These are phyloP conservation scores for Solanum sejunctum DNA, from an alignment of 257 asterid genomes.

Conservation along the genomic window DNA sequence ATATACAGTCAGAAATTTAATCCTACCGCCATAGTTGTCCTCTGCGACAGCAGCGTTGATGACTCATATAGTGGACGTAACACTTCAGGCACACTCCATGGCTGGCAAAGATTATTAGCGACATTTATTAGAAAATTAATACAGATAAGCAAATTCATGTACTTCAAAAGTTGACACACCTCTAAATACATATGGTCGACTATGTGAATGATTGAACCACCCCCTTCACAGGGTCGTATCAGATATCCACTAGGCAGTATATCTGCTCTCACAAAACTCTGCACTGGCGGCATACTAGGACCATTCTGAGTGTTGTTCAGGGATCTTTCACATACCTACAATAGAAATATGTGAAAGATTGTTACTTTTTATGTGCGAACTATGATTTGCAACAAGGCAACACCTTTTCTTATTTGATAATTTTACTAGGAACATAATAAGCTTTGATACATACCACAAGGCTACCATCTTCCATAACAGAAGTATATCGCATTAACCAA, in stretches of 20 bases:
- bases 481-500: conserved; percentile 88
- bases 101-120: conserved; percentile 27
- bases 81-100: conserved; percentile 98
- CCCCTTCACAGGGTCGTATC: conserved; percentile 95
- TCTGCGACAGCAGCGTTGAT: conserved; percentile 73
- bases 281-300: conserved; percentile 89
- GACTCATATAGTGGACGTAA: conserved; percentile 88
- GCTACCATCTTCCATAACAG: conserved; percentile 96
- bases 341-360: not conserved
- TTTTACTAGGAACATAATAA: not conserved
- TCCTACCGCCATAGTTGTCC: conserved; percentile 82
- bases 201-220: conserved; percentile 86
- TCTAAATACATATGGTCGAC: conserved; percentile 89
- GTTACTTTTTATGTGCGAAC: not conserved
- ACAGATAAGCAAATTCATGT: not conserved
- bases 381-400: not conserved
- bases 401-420: not conserved
- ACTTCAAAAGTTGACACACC: conserved; percentile 27
- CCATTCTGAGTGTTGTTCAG: conserved; percentile 95
- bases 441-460: conserved; percentile 53
- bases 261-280: conserved; percentile 79
- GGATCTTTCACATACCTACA: conserved; percentile 84
- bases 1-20: not conserved
- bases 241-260: conserved; percentile 91
- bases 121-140: not conserved